Percentiles rank a stretch among this genome's conserved stretches.
Conservation (phyloP, 1,139 yeast genomes). For the Suhomyces taliae region DNA sequence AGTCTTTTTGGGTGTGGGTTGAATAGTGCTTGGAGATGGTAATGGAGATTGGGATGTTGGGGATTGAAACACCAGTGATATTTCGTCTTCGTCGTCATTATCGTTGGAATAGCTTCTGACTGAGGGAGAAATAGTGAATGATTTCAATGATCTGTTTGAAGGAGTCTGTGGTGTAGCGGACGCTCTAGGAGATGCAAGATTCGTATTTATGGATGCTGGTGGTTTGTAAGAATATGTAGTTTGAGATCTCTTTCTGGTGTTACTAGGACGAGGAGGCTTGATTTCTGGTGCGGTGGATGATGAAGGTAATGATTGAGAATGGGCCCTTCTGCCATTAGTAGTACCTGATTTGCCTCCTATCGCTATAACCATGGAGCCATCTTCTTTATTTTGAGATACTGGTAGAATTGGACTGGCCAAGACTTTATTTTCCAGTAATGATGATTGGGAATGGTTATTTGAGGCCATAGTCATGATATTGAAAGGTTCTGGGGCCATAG, state of each 20-base stretch:
- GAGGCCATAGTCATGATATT: neutral
- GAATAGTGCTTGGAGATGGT: neutral
- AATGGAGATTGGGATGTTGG: neutral
- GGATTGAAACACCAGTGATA: neutral
- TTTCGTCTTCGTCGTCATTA: conserved; percentile 6
- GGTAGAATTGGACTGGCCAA: conserved; percentile 40
- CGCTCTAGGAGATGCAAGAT: conserved; percentile 4
- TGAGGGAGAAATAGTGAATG: conserved; percentile 43
- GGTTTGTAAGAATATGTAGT: conserved; percentile 22
- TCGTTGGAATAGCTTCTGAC: conserved; percentile 15
- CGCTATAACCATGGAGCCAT: neutral
- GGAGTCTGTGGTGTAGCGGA: conserved; percentile 11
- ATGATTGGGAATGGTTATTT: conserved; percentile 9
- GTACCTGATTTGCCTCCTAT: neutral
- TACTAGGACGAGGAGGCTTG: conserved; percentile 2
- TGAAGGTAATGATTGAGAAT: conserved; percentile 38
- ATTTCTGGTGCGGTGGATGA: conserved; percentile 10
- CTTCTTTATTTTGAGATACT: conserved; percentile 14
- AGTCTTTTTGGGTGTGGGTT: conserved; percentile 6
- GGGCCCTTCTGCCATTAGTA: conserved; percentile 20
- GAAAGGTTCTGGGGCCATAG: neutral
- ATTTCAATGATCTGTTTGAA: conserved; percentile 30
- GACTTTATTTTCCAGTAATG: conserved; percentile 26
- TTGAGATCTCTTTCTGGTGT: conserved; percentile 26
- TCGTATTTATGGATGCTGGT: conserved; percentile 10